phyloP scores from a whole-genome alignment of 2,329 filamentous ascomycete genomes.

The Apiospora malaysiana region DNA sequence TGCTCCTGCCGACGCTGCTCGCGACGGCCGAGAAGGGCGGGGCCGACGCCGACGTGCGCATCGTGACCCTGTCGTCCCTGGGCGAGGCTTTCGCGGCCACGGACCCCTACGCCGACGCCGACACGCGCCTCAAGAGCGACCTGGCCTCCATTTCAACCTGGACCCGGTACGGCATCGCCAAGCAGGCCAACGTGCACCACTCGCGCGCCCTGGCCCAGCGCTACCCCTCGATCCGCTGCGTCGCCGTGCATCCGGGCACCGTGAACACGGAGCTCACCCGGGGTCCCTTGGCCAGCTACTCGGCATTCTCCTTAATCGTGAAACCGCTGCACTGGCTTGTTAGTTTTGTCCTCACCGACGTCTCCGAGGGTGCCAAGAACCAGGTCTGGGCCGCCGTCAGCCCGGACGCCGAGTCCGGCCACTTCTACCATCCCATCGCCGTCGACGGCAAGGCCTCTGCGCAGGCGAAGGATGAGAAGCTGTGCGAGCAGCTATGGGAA shows the following conservation, averaged over 20 bases:
- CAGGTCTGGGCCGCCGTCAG: constrained; percentile 46
- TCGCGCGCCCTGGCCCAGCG: constrained; percentile 47
- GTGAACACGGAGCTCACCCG: constrained; percentile 9
- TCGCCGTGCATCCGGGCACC: constrained; percentile 50
- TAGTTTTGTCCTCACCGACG: neutral
- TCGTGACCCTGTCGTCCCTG: constrained; percentile 28
- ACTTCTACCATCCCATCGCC: constrained; percentile 46
- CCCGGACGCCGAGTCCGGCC: constrained; percentile 35
- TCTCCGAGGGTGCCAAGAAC: constrained; percentile 44
- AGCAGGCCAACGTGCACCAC: constrained; percentile 50
- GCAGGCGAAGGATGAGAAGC: constrained; percentile 30
- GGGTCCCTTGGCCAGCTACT: constrained; percentile 8
- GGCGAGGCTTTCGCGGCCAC: constrained; percentile 22
- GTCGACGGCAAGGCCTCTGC: constrained; percentile 29
- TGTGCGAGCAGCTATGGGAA: constrained; percentile 39
- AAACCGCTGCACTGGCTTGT: neutral
- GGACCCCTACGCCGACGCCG: constrained; percentile 25
- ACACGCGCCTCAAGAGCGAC: constrained; percentile 28
- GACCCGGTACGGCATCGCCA: constrained; percentile 50
- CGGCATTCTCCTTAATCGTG: neutral
- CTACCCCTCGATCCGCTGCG: constrained; percentile 44
- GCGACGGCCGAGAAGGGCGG: constrained; percentile 24
- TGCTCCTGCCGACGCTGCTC: constrained; percentile 20
- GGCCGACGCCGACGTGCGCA: constrained; percentile 24
- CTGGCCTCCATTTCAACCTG: constrained; percentile 40